These are phyloP conservation scores for Leonotis leonurus DNA, from an alignment of 257 asterid species.

Conservation along the genomic window DNA sequence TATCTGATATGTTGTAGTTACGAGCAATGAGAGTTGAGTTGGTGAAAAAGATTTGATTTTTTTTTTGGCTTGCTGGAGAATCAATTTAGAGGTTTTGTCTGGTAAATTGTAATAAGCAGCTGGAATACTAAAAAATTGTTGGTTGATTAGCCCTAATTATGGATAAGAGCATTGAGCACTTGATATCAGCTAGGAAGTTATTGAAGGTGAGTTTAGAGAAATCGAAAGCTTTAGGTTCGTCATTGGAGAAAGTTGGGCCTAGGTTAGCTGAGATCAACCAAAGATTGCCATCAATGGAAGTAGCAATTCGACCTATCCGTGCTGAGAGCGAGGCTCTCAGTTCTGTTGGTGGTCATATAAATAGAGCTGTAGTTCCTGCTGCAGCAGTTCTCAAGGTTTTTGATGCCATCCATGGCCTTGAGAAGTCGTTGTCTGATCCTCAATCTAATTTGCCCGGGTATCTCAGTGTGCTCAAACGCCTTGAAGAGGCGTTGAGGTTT, in stretches of 20 bases:
- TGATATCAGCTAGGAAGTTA: constrained; percentile 58
- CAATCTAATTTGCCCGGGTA: constrained; percentile 65
- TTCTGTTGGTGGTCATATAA: constrained; percentile 70
- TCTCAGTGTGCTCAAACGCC: constrained; percentile 65
- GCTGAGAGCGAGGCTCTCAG: constrained; percentile 54
- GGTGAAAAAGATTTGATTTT: background rate
- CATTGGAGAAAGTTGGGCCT: constrained; percentile 56
- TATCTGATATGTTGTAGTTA: background rate
- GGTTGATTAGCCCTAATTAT: constrained; percentile 20
- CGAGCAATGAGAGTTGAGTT: background rate
- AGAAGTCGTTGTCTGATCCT: constrained; percentile 71
- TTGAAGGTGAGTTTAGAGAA: constrained; percentile 55
- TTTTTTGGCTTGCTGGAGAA: background rate
- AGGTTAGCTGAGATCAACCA: constrained; percentile 62
- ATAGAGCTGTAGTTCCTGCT: constrained; percentile 82
- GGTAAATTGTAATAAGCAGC: background rate
- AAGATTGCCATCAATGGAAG: constrained; percentile 63
- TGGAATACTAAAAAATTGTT: constrained; percentile 2
- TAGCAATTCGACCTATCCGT: constrained; percentile 64
- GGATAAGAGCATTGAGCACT: constrained; percentile 50
- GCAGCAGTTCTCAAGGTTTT: constrained; percentile 77
- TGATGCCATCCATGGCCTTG: constrained; percentile 85
- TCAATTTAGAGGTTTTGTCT: background rate
- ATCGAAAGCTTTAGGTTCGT: constrained; percentile 38
- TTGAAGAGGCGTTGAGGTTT: constrained; percentile 68